phyloP scores from a whole-genome alignment of 441 rosid species.

The Adansonia madagascariensis region DNA sequence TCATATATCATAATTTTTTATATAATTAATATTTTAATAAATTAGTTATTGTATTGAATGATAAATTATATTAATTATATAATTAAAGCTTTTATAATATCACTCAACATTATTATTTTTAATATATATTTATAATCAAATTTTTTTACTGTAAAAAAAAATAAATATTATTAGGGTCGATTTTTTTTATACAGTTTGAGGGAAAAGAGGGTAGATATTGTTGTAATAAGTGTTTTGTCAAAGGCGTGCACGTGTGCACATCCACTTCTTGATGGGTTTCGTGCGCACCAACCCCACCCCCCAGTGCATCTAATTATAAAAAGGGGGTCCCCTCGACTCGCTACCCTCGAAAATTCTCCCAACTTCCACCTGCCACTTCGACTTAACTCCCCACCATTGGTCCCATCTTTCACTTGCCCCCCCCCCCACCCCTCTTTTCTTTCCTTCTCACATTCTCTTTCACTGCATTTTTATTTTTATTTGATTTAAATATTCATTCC shows the following conservation, averaged over 20 bases:
- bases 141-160: too few species aligned
- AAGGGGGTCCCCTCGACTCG: neutral
- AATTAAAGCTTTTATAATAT: too few species aligned
- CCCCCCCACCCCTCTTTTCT: neutral
- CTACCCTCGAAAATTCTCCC: slow-evolving; percentile 15
- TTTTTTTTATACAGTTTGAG: too few species aligned
- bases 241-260: slow-evolving; percentile 48
- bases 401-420: neutral
- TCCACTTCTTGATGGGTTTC: slow-evolving; percentile 34
- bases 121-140: too few species aligned
- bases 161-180: too few species aligned
- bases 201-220: too few species aligned
- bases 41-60: too few species aligned
- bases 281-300: slow-evolving; percentile 27
- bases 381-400: slow-evolving; percentile 20
- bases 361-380: slow-evolving; percentile 30
- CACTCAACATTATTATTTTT: too few species aligned
- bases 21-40: too few species aligned
- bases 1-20: too few species aligned
- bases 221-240: neutral
- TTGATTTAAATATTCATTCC: too few species aligned
- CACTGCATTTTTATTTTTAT: neutral
- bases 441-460: neutral
- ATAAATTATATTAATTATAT: too few species aligned
- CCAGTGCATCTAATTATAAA: neutral